A percentile compares a stretch with the other conserved stretches of the same genome.
These are phyloP conservation scores for Leishmania tropica DNA, from an alignment of 208 protist genomes.

Conservation along the genomic window DNA sequence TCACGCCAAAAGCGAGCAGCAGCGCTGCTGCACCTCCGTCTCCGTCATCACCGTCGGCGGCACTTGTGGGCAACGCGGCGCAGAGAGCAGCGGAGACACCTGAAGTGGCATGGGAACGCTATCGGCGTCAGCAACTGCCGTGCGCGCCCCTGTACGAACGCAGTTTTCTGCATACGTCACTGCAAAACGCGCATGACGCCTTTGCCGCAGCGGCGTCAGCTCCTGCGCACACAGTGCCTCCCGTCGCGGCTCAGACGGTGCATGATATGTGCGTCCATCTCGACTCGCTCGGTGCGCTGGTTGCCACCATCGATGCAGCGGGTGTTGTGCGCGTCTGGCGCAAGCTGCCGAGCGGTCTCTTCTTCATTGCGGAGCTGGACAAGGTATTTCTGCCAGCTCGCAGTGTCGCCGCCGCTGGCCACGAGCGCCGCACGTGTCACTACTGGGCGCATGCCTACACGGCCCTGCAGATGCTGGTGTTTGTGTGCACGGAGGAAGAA, in stretches of 20 bases:
- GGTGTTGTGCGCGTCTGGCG: constrained; percentile 69
- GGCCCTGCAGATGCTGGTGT: constrained; percentile 36
- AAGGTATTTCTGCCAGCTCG: constrained; percentile 37
- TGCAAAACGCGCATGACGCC: constrained; percentile 31
- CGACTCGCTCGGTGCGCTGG: constrained; percentile 56
- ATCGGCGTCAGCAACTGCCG: constrained; percentile 39
- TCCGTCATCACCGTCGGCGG: not conserved
- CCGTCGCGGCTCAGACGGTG: constrained; percentile 16
- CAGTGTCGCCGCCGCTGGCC: not conserved
- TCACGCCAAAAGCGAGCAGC: not conserved
- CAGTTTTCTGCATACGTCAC: constrained; percentile 58
- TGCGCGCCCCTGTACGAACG: constrained; percentile 56
- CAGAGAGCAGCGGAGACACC: not conserved
- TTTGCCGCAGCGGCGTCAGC: not conserved
- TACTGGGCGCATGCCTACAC: constrained; percentile 32
- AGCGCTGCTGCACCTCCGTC: not conserved
- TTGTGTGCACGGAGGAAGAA: constrained; percentile 40
- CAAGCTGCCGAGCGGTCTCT: constrained; percentile 65
- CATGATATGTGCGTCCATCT: constrained; percentile 49
- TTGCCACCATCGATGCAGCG: constrained; percentile 50
- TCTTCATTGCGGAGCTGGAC: constrained; percentile 61
- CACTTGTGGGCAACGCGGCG: not conserved
- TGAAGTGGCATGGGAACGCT: constrained; percentile 23
- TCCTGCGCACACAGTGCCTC: not conserved
- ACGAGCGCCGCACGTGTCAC: constrained; percentile 9